Base-by-base conservation (phyloP, 2,329 filamentous ascomycete genomes). In the Madurella mycetomatis region DNA sequence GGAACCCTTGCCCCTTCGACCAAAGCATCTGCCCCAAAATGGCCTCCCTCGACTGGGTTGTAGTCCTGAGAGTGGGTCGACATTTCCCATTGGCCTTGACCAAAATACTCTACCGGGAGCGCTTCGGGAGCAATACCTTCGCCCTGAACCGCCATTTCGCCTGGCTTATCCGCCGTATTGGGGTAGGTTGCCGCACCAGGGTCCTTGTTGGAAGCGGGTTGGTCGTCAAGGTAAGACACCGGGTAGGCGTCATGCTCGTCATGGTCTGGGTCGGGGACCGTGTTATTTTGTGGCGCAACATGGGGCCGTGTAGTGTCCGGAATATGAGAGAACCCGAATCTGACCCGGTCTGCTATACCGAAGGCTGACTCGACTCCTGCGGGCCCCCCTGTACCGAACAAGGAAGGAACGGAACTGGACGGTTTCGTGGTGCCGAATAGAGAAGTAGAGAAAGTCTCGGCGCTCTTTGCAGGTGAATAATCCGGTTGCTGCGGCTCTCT, bases 281-380 rank as follows among this genome's bases (percentile, higher is more conserved):
- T 42, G 16, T 41, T 41, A 34, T 47, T 37, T 3, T 49, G 40
- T 7, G 46, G 54, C 4, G 42, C 34, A 15, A 30, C 43, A 19
- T 52, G 19, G n/a, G 54, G 18, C 9, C 47, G 50, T 15, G 53
- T 41, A 19, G 50, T 44, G 9, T 62, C 58, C 5, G 62, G 63
- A 9, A 56, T 51, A 45, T 66, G 65, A 7, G 64, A 62, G 48
- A 66, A 67, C 4, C 64, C 64, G 42, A 67, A 67, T 32, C 66
- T 61, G 11, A 67, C 66, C 41, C 65, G 65, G 19, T 66, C 64
- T 19, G 59, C 61, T 5, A 67, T 53, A 19, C 53, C 61, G 7
- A 58, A 41, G 12, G 47, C 34, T 16, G 54, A 51, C 9, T 58
- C 57, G 2, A 53, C 46, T 17, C 31, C 52, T 11, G 49, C 47